Percentiles rank a stretch among this genome's conserved stretches.
phyloP scores from a whole-genome alignment of 2,329 filamentous ascomycete genomes.

The Blumeria hordei region DNA sequence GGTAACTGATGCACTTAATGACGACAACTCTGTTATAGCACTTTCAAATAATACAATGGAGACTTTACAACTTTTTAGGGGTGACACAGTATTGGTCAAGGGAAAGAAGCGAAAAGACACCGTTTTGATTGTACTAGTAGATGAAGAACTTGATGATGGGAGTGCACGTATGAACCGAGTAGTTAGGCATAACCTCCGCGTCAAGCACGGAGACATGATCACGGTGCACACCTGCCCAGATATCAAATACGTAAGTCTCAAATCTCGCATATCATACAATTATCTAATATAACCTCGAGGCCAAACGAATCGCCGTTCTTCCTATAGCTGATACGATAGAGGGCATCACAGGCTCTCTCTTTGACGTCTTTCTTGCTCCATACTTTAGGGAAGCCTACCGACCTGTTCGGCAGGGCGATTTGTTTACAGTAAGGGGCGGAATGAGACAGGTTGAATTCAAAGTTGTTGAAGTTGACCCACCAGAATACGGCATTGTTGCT shows the following conservation, averaged over 20 bases:
- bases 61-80: slow-evolving; percentile 89
- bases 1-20: slow-evolving; percentile 93
- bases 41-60: slow-evolving; percentile 99
- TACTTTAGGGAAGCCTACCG: slow-evolving; percentile 99
- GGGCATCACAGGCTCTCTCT: slow-evolving; percentile 88
- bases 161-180: slow-evolving; percentile 96
- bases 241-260: slow-evolving; percentile 84
- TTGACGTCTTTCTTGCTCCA: slow-evolving; percentile 95
- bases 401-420: slow-evolving; percentile 86
- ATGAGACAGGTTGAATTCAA: slow-evolving; percentile 99
- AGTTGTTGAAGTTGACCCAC: slow-evolving; percentile 94
- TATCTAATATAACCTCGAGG: slow-evolving; percentile 24
- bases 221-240: slow-evolving; percentile 94
- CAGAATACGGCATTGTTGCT: slow-evolving; percentile 94
- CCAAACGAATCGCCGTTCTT: slow-evolving; percentile 95
- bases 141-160: slow-evolving; percentile 94
- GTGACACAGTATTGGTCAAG: slow-evolving; percentile 92
- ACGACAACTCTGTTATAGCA: slow-evolving; percentile 98
- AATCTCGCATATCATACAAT: background rate
- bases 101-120: slow-evolving; percentile 99
- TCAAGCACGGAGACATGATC: slow-evolving; percentile 96
- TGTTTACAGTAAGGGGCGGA: slow-evolving; percentile 90
- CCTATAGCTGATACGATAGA: slow-evolving; percentile 97
- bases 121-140: slow-evolving; percentile 86
- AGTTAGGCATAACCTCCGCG: slow-evolving; percentile 89